phyloP scores from a whole-genome alignment of 2,329 filamentous ascomycete species.

The Colletotrichum musicola region DNA sequence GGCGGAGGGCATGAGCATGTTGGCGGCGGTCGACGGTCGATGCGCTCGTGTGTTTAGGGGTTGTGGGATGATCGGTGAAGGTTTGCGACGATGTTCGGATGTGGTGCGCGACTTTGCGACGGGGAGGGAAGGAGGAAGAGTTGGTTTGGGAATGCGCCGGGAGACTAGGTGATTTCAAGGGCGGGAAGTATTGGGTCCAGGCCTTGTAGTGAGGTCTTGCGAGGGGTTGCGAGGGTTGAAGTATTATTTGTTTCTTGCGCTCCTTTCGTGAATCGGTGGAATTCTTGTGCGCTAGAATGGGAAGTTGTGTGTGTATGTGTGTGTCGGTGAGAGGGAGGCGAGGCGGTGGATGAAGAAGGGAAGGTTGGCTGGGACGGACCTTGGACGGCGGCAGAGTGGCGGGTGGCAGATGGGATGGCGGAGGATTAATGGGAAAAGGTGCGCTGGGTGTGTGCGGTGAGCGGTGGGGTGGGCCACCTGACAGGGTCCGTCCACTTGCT shows the following conservation, averaged over 20 bases:
- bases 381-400: slow-evolving; percentile 37
- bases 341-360: slow-evolving; percentile 35
- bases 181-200: slow-evolving; percentile 18
- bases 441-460: slow-evolving; percentile 12
- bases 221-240: slow-evolving; percentile 3
- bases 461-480: slow-evolving; percentile 27
- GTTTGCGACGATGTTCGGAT: slow-evolving; percentile 26
- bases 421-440: slow-evolving; percentile 29
- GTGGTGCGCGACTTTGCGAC: slow-evolving; percentile 37
- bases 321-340: slow-evolving; percentile 33
- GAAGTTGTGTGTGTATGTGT: slow-evolving; percentile 21
- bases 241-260: not conserved
- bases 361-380: slow-evolving; percentile 38
- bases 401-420: slow-evolving; percentile 35
- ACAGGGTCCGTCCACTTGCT: slow-evolving; percentile 34
- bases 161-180: slow-evolving; percentile 28
- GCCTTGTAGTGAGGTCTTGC: slow-evolving; percentile 6
- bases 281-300: slow-evolving; percentile 8
- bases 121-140: slow-evolving; percentile 15
- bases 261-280: slow-evolving; percentile 19
- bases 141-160: slow-evolving; percentile 31
- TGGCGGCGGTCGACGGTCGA: slow-evolving; percentile 38
- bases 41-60: slow-evolving; percentile 9
- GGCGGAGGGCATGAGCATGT: slow-evolving; percentile 71
- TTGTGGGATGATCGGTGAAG: slow-evolving; percentile 9